These are phyloP conservation scores for Aspergillus sp. DNA, from an alignment of 2,329 filamentous ascomycete genomes.

Conservation along the genomic window DNA sequence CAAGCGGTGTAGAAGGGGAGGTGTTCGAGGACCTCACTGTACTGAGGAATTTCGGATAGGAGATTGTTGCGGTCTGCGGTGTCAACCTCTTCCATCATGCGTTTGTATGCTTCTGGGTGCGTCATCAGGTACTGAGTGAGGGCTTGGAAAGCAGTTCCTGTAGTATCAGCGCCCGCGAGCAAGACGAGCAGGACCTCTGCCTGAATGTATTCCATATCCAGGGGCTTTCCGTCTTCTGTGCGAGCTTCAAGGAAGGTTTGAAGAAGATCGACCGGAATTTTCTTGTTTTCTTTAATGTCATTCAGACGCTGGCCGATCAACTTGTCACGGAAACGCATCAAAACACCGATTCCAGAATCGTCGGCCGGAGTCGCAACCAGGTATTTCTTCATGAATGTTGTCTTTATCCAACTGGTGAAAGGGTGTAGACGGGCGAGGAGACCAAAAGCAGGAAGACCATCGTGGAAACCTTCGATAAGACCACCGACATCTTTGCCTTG, in stretches of 20 bases:
- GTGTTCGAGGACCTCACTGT: slow-evolving; percentile 38
- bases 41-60: slow-evolving; percentile 32
- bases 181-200: slow-evolving; percentile 51
- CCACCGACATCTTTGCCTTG: slow-evolving; percentile 49
- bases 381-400: slow-evolving; percentile 49
- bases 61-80: slow-evolving; percentile 26
- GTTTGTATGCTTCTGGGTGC: slow-evolving; percentile 38
- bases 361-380: slow-evolving; percentile 52
- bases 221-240: slow-evolving; percentile 42
- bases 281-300: slow-evolving; percentile 45
- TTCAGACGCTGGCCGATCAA: slow-evolving; percentile 46
- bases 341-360: slow-evolving; percentile 49
- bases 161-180: slow-evolving; percentile 51
- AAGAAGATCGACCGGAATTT: slow-evolving; percentile 47
- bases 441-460: slow-evolving; percentile 48
- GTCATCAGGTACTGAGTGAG: slow-evolving; percentile 42
- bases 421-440: slow-evolving; percentile 50
- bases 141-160: slow-evolving; percentile 47
- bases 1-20: slow-evolving; percentile 48
- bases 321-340: slow-evolving; percentile 56
- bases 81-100: slow-evolving; percentile 46
- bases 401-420: slow-evolving; percentile 53
- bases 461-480: slow-evolving; percentile 52
- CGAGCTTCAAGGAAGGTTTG: slow-evolving; percentile 46
- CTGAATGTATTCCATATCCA: slow-evolving; percentile 49